Conservation (phyloP, 805 yeast genomes). For the Candida fluviatilis region DNA sequence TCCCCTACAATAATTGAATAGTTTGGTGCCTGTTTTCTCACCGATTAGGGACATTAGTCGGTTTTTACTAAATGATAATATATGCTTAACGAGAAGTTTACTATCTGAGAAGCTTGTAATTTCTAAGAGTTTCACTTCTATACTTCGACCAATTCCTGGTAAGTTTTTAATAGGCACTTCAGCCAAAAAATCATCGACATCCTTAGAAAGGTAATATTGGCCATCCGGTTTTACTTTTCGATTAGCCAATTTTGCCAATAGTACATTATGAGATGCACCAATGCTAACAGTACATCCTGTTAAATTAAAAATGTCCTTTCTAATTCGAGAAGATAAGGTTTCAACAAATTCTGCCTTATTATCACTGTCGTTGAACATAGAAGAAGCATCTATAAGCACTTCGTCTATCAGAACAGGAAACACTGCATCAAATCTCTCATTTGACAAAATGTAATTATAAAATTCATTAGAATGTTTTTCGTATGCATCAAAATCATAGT, state of each 20-base stretch:
- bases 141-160: conserved; percentile 62
- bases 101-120: not conserved
- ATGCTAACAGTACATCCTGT: conserved; percentile 73
- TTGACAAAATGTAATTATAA: conserved; percentile 52
- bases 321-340: conserved; percentile 28
- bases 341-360: conserved; percentile 11
- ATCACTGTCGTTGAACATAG: conserved; percentile 13
- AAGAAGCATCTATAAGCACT: conserved; percentile 67
- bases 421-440: conserved; percentile 44
- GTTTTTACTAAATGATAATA: conserved; percentile 28
- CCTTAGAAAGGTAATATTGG: conserved; percentile 30
- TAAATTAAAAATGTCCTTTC: conserved; percentile 33
- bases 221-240: conserved; percentile 82
- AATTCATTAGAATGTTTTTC: conserved; percentile 61
- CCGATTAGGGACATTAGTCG: conserved; percentile 56
- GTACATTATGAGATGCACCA: conserved; percentile 71
- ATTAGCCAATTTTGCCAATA: conserved; percentile 73
- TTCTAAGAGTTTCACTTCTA: conserved; percentile 40
- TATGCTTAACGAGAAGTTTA: conserved; percentile 32
- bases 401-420: conserved; percentile 92
- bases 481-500: conserved; percentile 72
- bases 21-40: conserved; percentile 60
- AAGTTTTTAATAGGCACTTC: conserved; percentile 35
- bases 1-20: conserved; percentile 62
- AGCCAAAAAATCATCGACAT: conserved; percentile 28